Evolutionary conservation across 768 basidiomycete genomes (phyloP).

Genomic region (Russula sp.): DNA sequence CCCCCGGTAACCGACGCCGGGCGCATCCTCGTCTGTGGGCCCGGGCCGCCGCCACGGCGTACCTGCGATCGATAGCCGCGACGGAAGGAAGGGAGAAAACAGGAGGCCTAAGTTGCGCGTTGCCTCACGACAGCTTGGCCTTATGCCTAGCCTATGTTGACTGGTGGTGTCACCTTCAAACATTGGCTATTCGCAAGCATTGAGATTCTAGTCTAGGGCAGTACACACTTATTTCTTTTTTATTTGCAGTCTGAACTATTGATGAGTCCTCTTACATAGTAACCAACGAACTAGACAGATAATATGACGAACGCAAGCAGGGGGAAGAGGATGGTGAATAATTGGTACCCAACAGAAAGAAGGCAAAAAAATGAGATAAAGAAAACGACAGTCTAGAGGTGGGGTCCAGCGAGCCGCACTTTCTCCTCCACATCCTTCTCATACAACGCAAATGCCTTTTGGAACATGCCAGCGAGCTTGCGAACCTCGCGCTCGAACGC

Average conservation of each 20-base stretch:
- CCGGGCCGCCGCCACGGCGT: no score
- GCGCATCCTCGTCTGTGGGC: no score
- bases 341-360: neutral
- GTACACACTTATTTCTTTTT: neutral
- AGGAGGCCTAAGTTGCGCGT: no score
- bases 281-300: neutral
- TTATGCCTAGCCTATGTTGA: no score
- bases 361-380: neutral
- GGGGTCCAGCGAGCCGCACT: slow-evolving; percentile 79
- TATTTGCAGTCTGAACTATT: neutral
- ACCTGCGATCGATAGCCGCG: no score
- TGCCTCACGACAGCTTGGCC: no score
- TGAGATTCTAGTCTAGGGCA: slow-evolving; percentile 35
- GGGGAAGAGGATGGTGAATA: neutral
- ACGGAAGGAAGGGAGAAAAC: no score
- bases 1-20: no score
- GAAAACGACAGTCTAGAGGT: slow-evolving; percentile 21
- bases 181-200: no score
- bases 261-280: slow-evolving; percentile 5
- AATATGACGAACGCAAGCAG: neutral
- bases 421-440: slow-evolving; percentile 77
- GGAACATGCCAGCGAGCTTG: slow-evolving; percentile 92
- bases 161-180: no score
- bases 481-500: slow-evolving; percentile 85
- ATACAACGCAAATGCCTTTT: slow-evolving; percentile 88